Conservation (phyloP, 202 grass and related monocot genomes). For the Cymbopogon flexuosus region DNA sequence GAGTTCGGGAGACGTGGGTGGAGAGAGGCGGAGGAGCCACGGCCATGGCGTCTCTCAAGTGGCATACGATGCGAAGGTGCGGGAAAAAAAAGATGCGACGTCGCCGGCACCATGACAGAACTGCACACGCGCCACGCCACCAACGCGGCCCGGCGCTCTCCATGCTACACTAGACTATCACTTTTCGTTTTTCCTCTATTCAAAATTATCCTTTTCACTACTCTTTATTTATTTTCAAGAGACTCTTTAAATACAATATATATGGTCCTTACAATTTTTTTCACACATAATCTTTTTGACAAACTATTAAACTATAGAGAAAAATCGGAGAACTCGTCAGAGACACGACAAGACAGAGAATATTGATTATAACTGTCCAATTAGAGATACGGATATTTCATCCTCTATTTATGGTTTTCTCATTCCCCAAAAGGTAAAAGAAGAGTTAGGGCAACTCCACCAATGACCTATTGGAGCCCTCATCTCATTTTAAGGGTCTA, state of each 20-base stretch:
- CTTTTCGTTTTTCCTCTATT: not conserved
- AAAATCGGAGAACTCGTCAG: not conserved
- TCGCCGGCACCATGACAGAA: too few relatives aligned
- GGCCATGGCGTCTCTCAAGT: slow-evolving; percentile 18
- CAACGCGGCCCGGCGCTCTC: too few relatives aligned
- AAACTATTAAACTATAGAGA: not conserved
- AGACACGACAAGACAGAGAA: not conserved
- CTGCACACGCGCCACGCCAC: not conserved
- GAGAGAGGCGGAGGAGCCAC: slow-evolving; percentile 6
- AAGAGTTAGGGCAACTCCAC: too few relatives aligned
- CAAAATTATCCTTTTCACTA: not conserved
- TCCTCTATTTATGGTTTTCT: too few relatives aligned
- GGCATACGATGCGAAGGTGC: slow-evolving; percentile 26
- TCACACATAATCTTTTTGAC: not conserved
- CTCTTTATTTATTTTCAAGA: not conserved
- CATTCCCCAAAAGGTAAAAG: too few relatives aligned
- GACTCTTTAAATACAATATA: not conserved
- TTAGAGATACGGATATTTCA: not conserved
- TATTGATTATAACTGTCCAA: not conserved
- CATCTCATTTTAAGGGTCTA: too few relatives aligned
- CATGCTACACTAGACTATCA: not conserved
- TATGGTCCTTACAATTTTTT: not conserved
- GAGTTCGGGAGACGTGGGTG: slow-evolving; percentile 23
- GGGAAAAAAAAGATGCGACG: not conserved
- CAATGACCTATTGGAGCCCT: too few relatives aligned